Percentiles rank a stretch among this genome's conserved stretches.
Conservation (phyloP, 1,139 yeast species). For the Blastobotrys capitulatus region DNA sequence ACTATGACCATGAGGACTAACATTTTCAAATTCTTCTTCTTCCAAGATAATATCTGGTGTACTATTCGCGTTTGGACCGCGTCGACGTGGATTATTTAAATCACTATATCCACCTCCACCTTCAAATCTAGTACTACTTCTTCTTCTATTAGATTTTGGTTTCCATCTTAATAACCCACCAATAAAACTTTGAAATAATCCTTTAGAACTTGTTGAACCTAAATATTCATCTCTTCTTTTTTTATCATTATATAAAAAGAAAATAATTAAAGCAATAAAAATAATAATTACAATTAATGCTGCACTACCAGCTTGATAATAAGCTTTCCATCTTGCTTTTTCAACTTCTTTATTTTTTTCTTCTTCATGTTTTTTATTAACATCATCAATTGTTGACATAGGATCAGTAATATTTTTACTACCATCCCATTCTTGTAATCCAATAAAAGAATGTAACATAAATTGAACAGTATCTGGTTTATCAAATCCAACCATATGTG, state of each 20-base stretch:
- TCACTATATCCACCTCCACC: neutral
- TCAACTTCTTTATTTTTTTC: constrained; percentile 23
- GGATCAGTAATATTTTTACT: constrained; percentile 3
- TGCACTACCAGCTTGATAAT: constrained; percentile 36
- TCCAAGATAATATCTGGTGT: constrained; percentile 9
- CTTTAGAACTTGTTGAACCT: constrained; percentile 3
- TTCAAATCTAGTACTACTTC: neutral
- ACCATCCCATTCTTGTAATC: constrained; percentile 22
- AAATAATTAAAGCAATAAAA: constrained; percentile 23
- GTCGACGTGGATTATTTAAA: constrained; percentile 3
- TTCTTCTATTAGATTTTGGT: constrained; percentile 9
- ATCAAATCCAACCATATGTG: constrained; percentile 96
- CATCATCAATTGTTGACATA: constrained; percentile 4
- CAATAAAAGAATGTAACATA: constrained; percentile 38
- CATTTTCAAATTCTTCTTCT: constrained; percentile 10
- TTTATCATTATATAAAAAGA: constrained; percentile 25
- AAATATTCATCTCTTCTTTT: constrained; percentile 6
- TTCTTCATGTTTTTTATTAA: constrained; percentile 10
- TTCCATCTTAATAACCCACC: constrained; percentile 28
- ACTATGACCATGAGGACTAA: neutral
- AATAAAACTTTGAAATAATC: constrained; percentile 20
- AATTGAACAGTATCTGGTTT: constrained; percentile 65
- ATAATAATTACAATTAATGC: constrained; percentile 34
- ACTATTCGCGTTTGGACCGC: neutral
- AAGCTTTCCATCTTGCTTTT: constrained; percentile 36